Evolutionary conservation across 2,329 filamentous ascomycete genomes (phyloP), one percentile per base, ranked within the genome.

Genomic region (Cordyceps fumosorosea): DNA sequence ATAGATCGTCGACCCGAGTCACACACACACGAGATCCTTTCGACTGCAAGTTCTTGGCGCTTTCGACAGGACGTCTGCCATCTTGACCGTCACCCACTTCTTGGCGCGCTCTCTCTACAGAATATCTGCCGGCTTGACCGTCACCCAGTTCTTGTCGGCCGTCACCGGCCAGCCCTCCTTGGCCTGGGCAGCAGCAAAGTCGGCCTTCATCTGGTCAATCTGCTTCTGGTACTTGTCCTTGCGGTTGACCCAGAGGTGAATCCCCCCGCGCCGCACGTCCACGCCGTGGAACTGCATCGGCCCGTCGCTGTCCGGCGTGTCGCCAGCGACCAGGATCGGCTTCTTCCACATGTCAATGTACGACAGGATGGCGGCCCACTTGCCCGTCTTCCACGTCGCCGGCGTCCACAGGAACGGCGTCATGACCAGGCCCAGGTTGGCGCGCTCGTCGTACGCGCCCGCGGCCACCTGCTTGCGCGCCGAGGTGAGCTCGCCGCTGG

Each of bases 261-360:
- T 68, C 3, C 77, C 77, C 2, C 76, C 77, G 56, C 73, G 73
- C 14, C 64, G 69, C 12, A 77, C 72, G 54, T 79, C 75, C 4
- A 78, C 77, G 12, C 75, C 77, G 37, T 79, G 76, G 66, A 79
- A 78, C 16, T 74, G 69, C 77, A 79, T 79, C 11, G 75, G 75
- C 0, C 75, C 76, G 54, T 79, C 77, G 64, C 76, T 78, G 11
- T 67, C 69, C 0, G 77, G 77, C 0, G 77, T 78, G 60, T 79
- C 77, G n/a, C 77, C 77, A 1, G 62, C 77, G 14, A 71, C 77
- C 2, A 79, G 68, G 5, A 79, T 66, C 1, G 77, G 77, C 63
- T 69, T 71, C 67, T 75, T 77, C 77, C 77, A 79, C 63, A 74
- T 66, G 57, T 77, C 73, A 20, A 79, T 77, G 64, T 76, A 77